phyloP scores from a whole-genome alignment of 306 rosid genomes.

The Rosa rugosa region DNA sequence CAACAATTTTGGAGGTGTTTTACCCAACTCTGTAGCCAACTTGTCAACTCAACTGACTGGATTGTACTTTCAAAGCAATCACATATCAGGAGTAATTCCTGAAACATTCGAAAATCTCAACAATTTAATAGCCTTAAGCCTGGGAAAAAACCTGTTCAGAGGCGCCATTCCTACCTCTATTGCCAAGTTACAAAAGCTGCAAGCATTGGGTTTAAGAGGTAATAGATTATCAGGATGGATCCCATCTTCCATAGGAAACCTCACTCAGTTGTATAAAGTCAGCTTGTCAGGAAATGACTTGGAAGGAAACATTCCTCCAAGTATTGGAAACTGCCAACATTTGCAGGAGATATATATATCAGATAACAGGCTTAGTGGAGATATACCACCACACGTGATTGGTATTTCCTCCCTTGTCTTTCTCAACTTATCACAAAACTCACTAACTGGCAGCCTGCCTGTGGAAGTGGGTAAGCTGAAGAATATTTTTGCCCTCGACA shows the following conservation, averaged over 20 bases:
- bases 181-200: slow-evolving; percentile 24
- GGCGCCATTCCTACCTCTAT: slow-evolving; percentile 31
- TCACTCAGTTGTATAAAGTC: slow-evolving; percentile 20
- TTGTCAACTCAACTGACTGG: not conserved
- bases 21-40: not conserved
- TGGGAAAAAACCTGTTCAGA: not conserved
- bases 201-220: not conserved
- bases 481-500: slow-evolving; percentile 12
- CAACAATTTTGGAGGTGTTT: not conserved
- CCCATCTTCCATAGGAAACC: slow-evolving; percentile 30
- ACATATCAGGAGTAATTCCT: not conserved
- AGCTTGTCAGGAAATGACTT: slow-evolving; percentile 17
- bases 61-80: too few species aligned
- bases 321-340: slow-evolving; percentile 22
- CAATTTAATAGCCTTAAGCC: slow-evolving; percentile 15
- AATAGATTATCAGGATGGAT: slow-evolving; percentile 32
- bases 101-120: not conserved
- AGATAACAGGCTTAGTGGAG: slow-evolving; percentile 26
- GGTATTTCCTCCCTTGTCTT: slow-evolving; percentile 5
- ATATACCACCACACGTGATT: slow-evolving; percentile 26
- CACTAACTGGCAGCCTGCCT: slow-evolving; percentile 27
- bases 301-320: slow-evolving; percentile 35
- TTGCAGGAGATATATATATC: slow-evolving; percentile 7
- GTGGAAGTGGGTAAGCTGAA: slow-evolving; percentile 10
- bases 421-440: slow-evolving; percentile 31